These are phyloP conservation scores for Fusarium odoratissimum DNA, from an alignment of 2,329 filamentous ascomycete genomes.

Conservation along the genomic window DNA sequence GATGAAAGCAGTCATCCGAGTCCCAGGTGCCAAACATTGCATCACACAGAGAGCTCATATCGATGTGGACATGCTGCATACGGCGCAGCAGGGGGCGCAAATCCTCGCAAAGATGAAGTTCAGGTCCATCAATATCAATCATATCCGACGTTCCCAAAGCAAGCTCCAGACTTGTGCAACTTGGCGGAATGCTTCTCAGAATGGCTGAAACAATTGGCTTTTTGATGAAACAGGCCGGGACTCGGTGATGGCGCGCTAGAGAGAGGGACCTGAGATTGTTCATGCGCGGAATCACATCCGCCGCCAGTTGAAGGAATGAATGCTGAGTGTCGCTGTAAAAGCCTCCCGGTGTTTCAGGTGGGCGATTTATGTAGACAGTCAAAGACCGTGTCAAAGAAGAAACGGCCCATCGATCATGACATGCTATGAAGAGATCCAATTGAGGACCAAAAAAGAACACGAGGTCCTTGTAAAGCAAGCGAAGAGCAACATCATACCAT, in stretches of 20 bases:
- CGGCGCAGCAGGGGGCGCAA: background rate
- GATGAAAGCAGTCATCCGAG: background rate
- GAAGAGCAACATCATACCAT: background rate
- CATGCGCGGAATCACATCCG: background rate
- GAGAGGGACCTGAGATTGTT: background rate
- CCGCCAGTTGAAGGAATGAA: background rate
- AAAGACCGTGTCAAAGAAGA: background rate
- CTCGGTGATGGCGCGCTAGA: background rate
- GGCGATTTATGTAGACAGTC: background rate
- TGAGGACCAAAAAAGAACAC: background rate
- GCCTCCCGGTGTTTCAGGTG: background rate
- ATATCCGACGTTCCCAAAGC: background rate
- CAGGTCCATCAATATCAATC: rapidly evolving
- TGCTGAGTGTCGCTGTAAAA: rapidly evolving
- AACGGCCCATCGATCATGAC: background rate
- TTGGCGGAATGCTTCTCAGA: background rate
- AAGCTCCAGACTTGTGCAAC: constrained; percentile 3
- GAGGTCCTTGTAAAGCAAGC: background rate
- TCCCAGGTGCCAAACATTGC: constrained; percentile 1
- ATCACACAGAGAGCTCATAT: background rate
- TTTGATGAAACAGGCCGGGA: rapidly evolving
- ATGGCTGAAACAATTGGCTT: background rate
- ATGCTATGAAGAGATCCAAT: background rate
- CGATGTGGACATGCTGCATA: constrained; percentile 4
- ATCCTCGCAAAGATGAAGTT: background rate